A percentile compares a stretch with the other conserved stretches of the same genome.
Evolutionary conservation across 768 basidiomycete genomes (phyloP).

Genomic region (Pulveroboletus sp.): DNA sequence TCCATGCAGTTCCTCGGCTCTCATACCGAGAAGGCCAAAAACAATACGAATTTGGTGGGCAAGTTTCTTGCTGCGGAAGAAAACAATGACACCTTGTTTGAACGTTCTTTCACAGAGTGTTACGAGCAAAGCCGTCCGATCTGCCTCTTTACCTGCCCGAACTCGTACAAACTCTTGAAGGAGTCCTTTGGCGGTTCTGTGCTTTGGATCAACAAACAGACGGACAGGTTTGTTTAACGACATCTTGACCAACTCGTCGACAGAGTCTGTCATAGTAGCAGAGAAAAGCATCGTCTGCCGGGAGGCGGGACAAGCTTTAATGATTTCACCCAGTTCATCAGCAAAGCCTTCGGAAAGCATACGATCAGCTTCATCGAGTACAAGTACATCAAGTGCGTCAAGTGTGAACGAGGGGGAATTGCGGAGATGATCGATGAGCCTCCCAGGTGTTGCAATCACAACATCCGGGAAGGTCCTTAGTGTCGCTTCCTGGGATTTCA

Average conservation of each 20-base stretch:
- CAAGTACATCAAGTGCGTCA: slow-evolving; percentile 88
- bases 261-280: slow-evolving; percentile 97
- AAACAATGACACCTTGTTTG: slow-evolving; percentile 81
- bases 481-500: slow-evolving; percentile 87
- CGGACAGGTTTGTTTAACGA: slow-evolving; percentile 91
- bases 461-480: slow-evolving; percentile 89
- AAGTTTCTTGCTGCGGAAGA: slow-evolving; percentile 94
- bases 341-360: slow-evolving; percentile 96
- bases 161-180: slow-evolving; percentile 96
- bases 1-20: slow-evolving; percentile 91
- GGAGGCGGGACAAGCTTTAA: slow-evolving; percentile 81
- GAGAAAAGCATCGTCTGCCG: slow-evolving; percentile 99
- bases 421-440: slow-evolving; percentile 95
- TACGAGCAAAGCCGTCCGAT: slow-evolving; percentile 73
- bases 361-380: slow-evolving; percentile 96
- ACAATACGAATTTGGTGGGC: slow-evolving; percentile 97
- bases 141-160: slow-evolving; percentile 71
- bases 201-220: slow-evolving; percentile 93
- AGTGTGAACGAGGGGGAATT: slow-evolving; percentile 93
- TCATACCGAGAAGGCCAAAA: slow-evolving; percentile 86
- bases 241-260: slow-evolving; percentile 91
- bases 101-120: slow-evolving; percentile 88
- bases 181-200: slow-evolving; percentile 79
- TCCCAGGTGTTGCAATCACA: slow-evolving; percentile 95
- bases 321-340: slow-evolving; percentile 91